Base-by-base conservation (phyloP, 768 basidiomycete species). In the Dictyophora rubrovolvata region DNA sequence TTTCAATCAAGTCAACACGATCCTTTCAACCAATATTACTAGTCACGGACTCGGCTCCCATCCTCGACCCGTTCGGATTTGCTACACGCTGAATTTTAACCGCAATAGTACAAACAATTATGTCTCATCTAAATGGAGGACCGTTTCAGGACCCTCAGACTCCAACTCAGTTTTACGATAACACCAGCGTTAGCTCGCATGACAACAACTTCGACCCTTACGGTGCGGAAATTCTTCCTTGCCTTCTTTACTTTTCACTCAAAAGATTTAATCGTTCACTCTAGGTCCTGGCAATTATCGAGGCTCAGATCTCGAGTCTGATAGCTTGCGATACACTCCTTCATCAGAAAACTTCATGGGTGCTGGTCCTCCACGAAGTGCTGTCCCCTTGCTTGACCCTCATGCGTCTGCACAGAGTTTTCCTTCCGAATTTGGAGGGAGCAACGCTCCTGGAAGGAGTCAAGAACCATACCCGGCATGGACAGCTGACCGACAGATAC, bases 401-500 rank as follows among this genome's bases (percentile, higher is more conserved):
- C 71, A 71, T 56, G 65, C 60, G 63, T 64, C 52, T 56, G 60
- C 21, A 61, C 63, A 48, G 62, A 63, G 36, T 68, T 68, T 12
- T 70, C 67, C 62, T 51, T 68, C 28, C 66, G 69, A 56, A 59
- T 68, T 48, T 53, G 50, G 36, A 10, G 57, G 0, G 62, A 33
- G 20, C 21, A 20, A 16, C 21, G 20, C 60, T 16, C 37, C 21
- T 2, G 69, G 8, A 46, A 68, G 68, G 16, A 66, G 71, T 34
- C 61, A 65, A 36, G 83, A 89, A 58, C 89, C 88, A 56, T 98
- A 95, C 70, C 95, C 95, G 61, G 94, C 95, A 47, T 99, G 96
- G 96, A 82, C 88, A 23, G 79, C 87, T 34, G 90, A 95, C 63
- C 86, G 88, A 55, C 88, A 93, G 69, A 93, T 96, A 62, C 96